Percentiles rank a stretch among this genome's conserved stretches.
phyloP scores from a whole-genome alignment of 2,329 filamentous ascomycete species.

The Botrytis hyacinthi region DNA sequence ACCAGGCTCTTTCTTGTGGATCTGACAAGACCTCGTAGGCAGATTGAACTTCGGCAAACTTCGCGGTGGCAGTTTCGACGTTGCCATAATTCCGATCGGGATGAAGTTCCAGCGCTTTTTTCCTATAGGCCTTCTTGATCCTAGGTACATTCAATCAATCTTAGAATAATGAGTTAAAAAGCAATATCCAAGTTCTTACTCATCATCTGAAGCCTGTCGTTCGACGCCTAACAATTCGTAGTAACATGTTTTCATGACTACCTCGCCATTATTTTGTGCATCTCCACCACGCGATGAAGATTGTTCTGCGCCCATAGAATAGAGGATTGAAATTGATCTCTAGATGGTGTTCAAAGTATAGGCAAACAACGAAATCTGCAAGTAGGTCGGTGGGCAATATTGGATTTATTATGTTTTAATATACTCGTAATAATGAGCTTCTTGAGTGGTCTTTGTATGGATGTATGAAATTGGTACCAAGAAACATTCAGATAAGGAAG shows the following conservation, averaged over 20 bases:
- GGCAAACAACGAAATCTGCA: background rate
- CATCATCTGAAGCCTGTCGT: slow-evolving; percentile 72
- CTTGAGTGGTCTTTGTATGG: background rate
- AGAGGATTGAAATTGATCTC: background rate
- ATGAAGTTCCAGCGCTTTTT: slow-evolving; percentile 87
- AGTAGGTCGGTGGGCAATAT: background rate
- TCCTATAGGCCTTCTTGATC: slow-evolving; percentile 90
- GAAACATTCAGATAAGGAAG: background rate
- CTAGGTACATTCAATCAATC: slow-evolving; percentile 44
- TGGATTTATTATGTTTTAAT: background rate
- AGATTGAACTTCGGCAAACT: slow-evolving; percentile 88
- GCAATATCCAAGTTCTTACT: slow-evolving; percentile 50
- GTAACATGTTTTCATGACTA: slow-evolving; percentile 64
- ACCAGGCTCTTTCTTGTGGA: slow-evolving; percentile 94
- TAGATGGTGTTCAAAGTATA: background rate
- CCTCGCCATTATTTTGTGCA: slow-evolving; percentile 18
- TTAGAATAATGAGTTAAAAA: background rate
- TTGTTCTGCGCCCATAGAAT: slow-evolving; percentile 33
- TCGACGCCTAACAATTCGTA: slow-evolving; percentile 81
- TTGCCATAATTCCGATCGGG: slow-evolving; percentile 92
- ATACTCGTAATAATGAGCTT: background rate
- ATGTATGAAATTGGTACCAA: background rate
- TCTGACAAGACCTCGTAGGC: slow-evolving; percentile 97
- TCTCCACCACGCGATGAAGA: slow-evolving; percentile 25
- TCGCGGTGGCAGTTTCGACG: slow-evolving; percentile 75